A percentile compares a stretch with the other conserved stretches of the same genome.
phyloP scores from a whole-genome alignment of 768 basidiomycete genomes.

The Panus rudis region DNA sequence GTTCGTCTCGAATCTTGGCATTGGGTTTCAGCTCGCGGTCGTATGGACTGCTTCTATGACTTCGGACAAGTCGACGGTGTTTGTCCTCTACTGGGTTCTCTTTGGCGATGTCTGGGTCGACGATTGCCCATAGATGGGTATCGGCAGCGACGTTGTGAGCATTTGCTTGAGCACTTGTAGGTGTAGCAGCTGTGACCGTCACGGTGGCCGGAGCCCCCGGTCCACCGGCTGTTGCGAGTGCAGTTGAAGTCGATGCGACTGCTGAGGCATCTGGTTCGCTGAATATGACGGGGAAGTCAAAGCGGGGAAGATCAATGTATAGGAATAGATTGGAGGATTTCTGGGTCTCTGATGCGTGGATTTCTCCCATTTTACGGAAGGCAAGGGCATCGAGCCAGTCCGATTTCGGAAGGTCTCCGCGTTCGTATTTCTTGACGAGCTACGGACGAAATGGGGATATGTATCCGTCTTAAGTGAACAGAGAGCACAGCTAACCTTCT shows the following conservation, averaged over 20 bases:
- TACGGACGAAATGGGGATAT: constrained; percentile 17
- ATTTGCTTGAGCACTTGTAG: constrained; percentile 33
- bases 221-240: too few relatives aligned
- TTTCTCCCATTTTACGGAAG: constrained; percentile 92
- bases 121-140: constrained; percentile 73
- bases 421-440: constrained; percentile 93
- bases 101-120: constrained; percentile 84
- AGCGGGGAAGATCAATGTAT: constrained; percentile 92
- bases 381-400: constrained; percentile 95
- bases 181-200: constrained; percentile 20
- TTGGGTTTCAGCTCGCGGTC: constrained; percentile 96
- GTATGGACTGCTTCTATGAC: constrained; percentile 90
- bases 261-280: constrained; percentile 66
- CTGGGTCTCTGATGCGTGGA: constrained; percentile 84
- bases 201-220: too few relatives aligned
- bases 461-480: too few relatives aligned
- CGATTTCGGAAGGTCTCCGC: constrained; percentile 87
- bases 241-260: constrained; percentile 34
- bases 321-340: constrained; percentile 94
- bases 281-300: constrained; percentile 96
- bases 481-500: constrained; percentile 52
- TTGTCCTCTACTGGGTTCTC: constrained; percentile 99
- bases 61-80: constrained; percentile 87
- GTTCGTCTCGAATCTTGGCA: constrained; percentile 88
- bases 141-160: constrained; percentile 53